Evolutionary conservation across 805 yeast species (phyloP).

Genomic region (Spencermartinsiella europaea): DNA sequence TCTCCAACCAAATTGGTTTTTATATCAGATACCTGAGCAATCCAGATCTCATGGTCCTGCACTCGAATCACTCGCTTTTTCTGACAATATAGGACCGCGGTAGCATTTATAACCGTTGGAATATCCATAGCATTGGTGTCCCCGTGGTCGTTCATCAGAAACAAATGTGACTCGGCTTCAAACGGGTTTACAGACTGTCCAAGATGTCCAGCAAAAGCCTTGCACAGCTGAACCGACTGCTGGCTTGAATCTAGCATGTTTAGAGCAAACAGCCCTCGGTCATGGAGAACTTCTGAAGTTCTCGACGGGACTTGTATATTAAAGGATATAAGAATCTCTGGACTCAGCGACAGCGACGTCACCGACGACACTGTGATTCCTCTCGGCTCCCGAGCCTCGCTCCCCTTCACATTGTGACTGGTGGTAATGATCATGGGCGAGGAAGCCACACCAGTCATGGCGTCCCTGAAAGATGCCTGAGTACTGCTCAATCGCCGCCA

Average conservation of each 20-base stretch:
- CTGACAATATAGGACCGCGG: conserved; percentile 27
- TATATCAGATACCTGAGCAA: conserved; percentile 53
- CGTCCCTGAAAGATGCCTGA: conserved; percentile 28
- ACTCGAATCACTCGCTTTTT: conserved; percentile 34
- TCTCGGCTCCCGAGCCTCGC: conserved; percentile 35
- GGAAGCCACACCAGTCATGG: conserved; percentile 44
- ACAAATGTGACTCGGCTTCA: conserved; percentile 24
- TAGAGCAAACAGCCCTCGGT: conserved; percentile 56
- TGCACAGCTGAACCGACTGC: conserved; percentile 53
- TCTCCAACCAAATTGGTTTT: conserved; percentile 12
- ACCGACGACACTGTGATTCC: conserved; percentile 88
- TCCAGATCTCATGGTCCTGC: conserved; percentile 89
- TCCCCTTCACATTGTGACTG: conserved; percentile 30
- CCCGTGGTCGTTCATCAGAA: conserved; percentile 1
- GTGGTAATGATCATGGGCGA: conserved; percentile 59
- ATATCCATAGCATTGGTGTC: conserved; percentile 14
- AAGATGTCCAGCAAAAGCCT: conserved; percentile 56
- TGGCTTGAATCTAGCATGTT: conserved; percentile 65
- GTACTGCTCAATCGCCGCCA: conserved; percentile 2
- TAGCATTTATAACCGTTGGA: conserved; percentile 26
- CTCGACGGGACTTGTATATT: conserved; percentile 82
- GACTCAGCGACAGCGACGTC: conserved; percentile 71
- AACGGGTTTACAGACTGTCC: conserved; percentile 34
- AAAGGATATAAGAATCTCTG: conserved; percentile 75
- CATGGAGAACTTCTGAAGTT: conserved; percentile 64